Evolutionary conservation across 2,329 filamentous ascomycete species (phyloP), one percentile per base, ranked within the genome.

Genomic region (Cytospora piceicola): DNA sequence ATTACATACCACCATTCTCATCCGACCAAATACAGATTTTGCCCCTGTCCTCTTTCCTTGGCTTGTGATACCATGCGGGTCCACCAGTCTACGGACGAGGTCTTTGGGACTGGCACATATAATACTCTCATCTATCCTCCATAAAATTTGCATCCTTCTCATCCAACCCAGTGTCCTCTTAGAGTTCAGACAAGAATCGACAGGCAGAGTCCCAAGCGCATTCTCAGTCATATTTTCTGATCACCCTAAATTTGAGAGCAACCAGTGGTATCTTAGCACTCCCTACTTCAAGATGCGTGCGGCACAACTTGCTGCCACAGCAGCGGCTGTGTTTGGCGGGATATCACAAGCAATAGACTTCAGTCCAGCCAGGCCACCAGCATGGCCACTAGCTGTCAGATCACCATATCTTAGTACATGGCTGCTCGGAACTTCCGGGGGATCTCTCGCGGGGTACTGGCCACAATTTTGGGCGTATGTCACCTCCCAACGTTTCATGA

Each of bases 361-460:
- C 73, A 81, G 78, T 42, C 89, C 89, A 39, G 83, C 85, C 42
- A 82, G 88, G 8, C 89, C 89, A 52, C 90, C 90, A 20, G 83
- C 90, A 1, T 81, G 91, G 32, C 91, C 91, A 15, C 77, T 94
- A 39, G 90, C 90, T 53, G 91, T 94, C 54, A 88, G 86, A 68
- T 90, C 88, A 12, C 91, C 91, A 0, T 94, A 94, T 70, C 77
- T 94, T 20, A 92, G 86, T 73, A 85, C 87, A 17, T 92, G 90
- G 89, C 80, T 90, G 52, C 77, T 84, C 65, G 87, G 83, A 12
- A 88, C 88, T 1, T 84, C 79, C 32, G 87, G 88, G 39, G 89
- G 88, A 1, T 85, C 89, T 66, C 81, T 93, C 34, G 84, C 90
- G 0, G 89, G 90, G 2, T 77, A 87, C 72, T 93, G 89, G 89